A percentile compares a stretch with the other conserved stretches of the same genome.
Evolutionary conservation across 495 filamentous ascomycete genomes (phyloP).

Genomic region (Aspergillus conjunctus): DNA sequence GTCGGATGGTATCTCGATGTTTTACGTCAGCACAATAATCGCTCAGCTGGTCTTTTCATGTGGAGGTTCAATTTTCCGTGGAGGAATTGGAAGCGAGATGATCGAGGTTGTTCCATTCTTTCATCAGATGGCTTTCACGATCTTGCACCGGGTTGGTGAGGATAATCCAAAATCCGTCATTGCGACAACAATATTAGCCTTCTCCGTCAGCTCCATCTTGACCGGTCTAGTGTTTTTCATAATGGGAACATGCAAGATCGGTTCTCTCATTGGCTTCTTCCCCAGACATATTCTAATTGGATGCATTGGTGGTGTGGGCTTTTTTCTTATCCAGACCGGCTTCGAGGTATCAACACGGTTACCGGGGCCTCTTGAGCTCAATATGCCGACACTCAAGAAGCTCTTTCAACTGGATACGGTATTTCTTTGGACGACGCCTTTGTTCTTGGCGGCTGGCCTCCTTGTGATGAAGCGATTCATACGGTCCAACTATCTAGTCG

Average conservation of each 20-base stretch:
- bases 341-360: conserved; percentile 93
- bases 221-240: conserved; percentile 89
- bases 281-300: conserved; percentile 94
- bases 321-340: conserved; percentile 88
- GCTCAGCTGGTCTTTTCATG: conserved; percentile 90
- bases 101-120: conserved; percentile 98
- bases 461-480: conserved; percentile 72
- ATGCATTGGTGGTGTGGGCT: conserved; percentile 97
- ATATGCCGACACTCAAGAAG: conserved; percentile 69
- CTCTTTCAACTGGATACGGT: conserved; percentile 72
- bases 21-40: conserved; percentile 96
- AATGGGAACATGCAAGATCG: conserved; percentile 82
- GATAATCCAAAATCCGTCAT: conserved; percentile 82
- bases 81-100: conserved; percentile 95
- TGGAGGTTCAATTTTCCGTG: conserved; percentile 83
- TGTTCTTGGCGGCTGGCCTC: conserved; percentile 74
- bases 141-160: conserved; percentile 74
- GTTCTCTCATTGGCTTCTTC: conserved; percentile 93
- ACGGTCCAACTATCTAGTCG: conserved; percentile 78
- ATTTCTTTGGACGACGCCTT: conserved; percentile 78
- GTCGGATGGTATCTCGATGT: conserved; percentile 94
- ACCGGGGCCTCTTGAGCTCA: conserved; percentile 79
- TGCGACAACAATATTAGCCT: conserved; percentile 89
- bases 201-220: conserved; percentile 85
- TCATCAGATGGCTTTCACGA: conserved; percentile 93